Percentiles rank a stretch among this genome's conserved stretches.
Evolutionary conservation across 164 flowering plant species (phyloP).

Genomic region (Kalanchoe fedtschenkoi): DNA sequence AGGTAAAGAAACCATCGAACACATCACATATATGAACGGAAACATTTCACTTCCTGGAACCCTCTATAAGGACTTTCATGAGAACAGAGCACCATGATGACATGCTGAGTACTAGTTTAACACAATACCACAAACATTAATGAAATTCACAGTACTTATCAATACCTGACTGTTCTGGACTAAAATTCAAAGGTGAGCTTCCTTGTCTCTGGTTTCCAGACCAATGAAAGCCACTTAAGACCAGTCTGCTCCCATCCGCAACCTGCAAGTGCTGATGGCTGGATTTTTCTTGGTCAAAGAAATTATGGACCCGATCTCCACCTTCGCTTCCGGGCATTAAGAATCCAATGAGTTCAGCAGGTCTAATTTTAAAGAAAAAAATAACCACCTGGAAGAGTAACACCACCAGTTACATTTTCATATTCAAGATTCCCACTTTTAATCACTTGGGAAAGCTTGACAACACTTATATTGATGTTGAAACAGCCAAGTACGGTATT

Average conservation of each 20-base stretch:
- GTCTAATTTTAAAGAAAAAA: no score
- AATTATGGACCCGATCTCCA: conserved; percentile 76
- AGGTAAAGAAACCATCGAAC: background rate
- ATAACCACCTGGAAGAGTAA: background rate
- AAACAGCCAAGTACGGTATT: background rate
- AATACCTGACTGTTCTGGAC: conserved; percentile 44
- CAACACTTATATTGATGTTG: background rate
- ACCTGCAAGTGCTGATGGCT: conserved; percentile 44
- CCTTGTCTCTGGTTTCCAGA: conserved; percentile 40
- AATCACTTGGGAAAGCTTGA: background rate
- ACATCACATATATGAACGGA: background rate
- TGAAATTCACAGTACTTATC: background rate
- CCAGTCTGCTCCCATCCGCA: conserved; percentile 44
- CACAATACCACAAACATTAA: background rate
- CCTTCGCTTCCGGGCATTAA: conserved; percentile 89
- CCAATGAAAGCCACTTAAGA: conserved; percentile 36
- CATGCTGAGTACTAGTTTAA: background rate
- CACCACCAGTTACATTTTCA: background rate
- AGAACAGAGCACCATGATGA: background rate
- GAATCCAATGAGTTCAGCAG: conserved; percentile 13
- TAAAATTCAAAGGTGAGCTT: conserved; percentile 25
- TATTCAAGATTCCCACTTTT: background rate
- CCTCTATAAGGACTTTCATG: background rate
- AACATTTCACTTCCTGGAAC: background rate
- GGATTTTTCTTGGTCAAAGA: conserved; percentile 61